Base-by-base conservation (phyloP, 305 asterid species). In the Rubia peregrina region DNA sequence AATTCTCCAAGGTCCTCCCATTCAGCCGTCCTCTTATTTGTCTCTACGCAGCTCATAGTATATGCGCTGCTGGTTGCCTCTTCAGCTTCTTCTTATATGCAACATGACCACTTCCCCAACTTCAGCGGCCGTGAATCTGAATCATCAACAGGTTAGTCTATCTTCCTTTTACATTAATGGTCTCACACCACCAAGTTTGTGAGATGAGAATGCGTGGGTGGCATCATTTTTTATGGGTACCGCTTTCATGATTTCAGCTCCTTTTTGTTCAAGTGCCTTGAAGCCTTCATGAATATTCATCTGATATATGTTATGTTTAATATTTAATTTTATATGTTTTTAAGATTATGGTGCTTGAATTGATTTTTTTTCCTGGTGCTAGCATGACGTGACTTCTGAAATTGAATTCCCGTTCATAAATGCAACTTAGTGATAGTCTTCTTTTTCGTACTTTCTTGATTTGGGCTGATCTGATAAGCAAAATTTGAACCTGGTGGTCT, bases 71-170 rank as follows among this genome's bases (percentile, higher is more conserved):
- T 48, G 65, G 19, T 67, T 26, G 71, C 43, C 71, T 44, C 42
- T 44, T 46, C 41, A 22, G 44, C 24, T 57, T 46, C 43, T 46
- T 46, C 43, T 67, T 62, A 62, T 49, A 46, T 30, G 38, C 67
- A 57, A 24, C 21, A 56, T 73, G 77, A 67, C 44, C 51, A 56
- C 65, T 40, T 73, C 72, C 56, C 41, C 72, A 19, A 41, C 67
- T 43, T 67, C 72, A 16, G 44, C 17, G 21, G 49, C 64, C 10
- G 55, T 61, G 19, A 71, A 71, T 42, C 42, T 61, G 19, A 71
- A 71, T 42, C 49, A 46, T 43, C 70, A 46, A 63, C 70, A 71
- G 75, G 75, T 71, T 67, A 24, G 61, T 13, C 61, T 57, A 46
- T 48, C 30, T 46, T n/a, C 69, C 16, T 7, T 26, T 62, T 46